Conservation (phyloP, 768 basidiomycete species). For the Tephrocybe sp. region DNA sequence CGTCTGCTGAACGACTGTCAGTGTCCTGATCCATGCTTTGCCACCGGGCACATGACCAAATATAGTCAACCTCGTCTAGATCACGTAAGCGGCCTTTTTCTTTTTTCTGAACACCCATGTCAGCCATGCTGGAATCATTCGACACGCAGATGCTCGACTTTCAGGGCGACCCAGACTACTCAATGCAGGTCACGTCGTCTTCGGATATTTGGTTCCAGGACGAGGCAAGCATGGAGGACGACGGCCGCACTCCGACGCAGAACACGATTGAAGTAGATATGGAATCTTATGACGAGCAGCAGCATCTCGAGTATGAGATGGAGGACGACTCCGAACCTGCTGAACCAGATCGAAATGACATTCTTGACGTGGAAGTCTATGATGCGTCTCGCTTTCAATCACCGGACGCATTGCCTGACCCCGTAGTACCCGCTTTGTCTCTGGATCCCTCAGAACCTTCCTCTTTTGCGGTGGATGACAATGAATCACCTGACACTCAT, state of each 20-base stretch:
- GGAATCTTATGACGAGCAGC: conserved; percentile 48
- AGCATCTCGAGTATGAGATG: conserved; percentile 57
- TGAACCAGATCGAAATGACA: conserved; percentile 26
- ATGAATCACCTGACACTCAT: background rate
- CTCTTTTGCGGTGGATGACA: conserved; percentile 1
- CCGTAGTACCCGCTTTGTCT: conserved; percentile 11
- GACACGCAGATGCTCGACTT: conserved; percentile 69
- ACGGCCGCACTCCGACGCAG: conserved; percentile 30
- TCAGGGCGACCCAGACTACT: conserved; percentile 52
- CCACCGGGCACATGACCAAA: background rate
- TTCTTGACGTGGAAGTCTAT: conserved; percentile 48
- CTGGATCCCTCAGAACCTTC: conserved; percentile 1
- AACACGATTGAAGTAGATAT: conserved; percentile 63
- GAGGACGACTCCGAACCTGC: conserved; percentile 37
- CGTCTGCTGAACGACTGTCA: conserved; percentile 47
- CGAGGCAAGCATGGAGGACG: conserved; percentile 63
- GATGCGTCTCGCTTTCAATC: conserved; percentile 36
- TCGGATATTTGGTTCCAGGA: conserved; percentile 51
- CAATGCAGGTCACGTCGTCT: conserved; percentile 47
- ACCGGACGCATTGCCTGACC: conserved; percentile 13
- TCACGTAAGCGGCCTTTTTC: conserved; percentile 19
- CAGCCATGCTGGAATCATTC: conserved; percentile 48
- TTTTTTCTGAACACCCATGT: conserved; percentile 26
- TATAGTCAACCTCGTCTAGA: conserved; percentile 1
- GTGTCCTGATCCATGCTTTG: background rate